Evolutionary conservation across 2,329 filamentous ascomycete species (phyloP), one percentile per base, ranked within the genome.

Genomic region (Emydomyces testavorans): DNA sequence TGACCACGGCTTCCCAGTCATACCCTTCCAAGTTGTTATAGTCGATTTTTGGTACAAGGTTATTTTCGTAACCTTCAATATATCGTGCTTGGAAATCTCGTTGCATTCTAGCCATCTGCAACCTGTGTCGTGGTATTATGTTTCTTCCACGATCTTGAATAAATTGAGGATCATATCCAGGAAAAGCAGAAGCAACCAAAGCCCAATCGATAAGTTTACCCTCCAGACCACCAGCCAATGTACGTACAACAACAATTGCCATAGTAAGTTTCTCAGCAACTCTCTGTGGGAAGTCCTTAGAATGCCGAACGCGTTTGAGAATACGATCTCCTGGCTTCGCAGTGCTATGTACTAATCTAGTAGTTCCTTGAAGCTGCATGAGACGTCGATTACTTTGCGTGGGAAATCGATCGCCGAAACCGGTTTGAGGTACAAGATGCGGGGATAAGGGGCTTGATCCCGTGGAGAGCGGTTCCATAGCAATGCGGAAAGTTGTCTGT

Each of bases 1-100:
- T 62, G 3, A 72, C 63, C 10, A 74, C 58, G 21, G 59, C 58
- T 35, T 60, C 57, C 72, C 72, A 75, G 50, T 73, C 64, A 54
- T 72, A 73, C 7, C 51, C 53, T 41, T 63, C 58, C 26, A 73
- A 55, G 42, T 73, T 55, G 15, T 65, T 57, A 42, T 67, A 72
- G 48, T 73, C 60, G 37, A 74, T 66, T 2, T 53, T 53, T 6
- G 71, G 70, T 2, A 74, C 64, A 37, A 65, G 55, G 5, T 61
- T 60, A 6, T 62, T 62, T 28, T 63, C 63, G 46, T 74, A 72
- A 2, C 70, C 72, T 35, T 67, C 62, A 10, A 70, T 55, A 50
- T 69, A 73, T 31, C 60, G 62, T 36, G 67, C 63, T 47, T 72
- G 70, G 50, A 75, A 71, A 48, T 71, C 66, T 21, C 60, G 60